These are phyloP conservation scores for Closterium sp. DNA, from an alignment of 139 green algal species.

Conservation along the genomic window DNA sequence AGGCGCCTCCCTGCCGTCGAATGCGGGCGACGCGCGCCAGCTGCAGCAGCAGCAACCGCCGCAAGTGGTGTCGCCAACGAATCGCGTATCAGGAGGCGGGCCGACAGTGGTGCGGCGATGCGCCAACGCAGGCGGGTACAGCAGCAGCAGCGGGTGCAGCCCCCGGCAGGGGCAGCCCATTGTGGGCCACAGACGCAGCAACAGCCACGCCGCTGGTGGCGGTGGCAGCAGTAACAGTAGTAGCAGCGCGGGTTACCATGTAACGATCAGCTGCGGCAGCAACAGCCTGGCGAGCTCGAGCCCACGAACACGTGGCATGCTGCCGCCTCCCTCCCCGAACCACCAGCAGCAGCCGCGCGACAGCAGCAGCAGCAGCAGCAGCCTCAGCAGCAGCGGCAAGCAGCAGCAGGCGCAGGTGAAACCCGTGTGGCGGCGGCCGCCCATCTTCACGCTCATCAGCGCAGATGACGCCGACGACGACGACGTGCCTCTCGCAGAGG, in stretches of 20 bases:
- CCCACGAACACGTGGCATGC: not conserved
- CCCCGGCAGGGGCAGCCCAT: too few species aligned
- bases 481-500: not conserved
- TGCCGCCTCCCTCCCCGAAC: not conserved
- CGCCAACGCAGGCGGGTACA: too few species aligned
- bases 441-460: not conserved
- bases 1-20: not conserved
- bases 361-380: not conserved
- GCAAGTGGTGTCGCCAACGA: too few species aligned
- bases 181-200: not conserved
- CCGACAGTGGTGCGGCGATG: too few species aligned
- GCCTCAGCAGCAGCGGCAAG: not conserved
- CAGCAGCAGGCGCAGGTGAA: not conserved
- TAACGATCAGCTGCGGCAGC: not conserved
- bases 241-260: not conserved
- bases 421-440: not conserved
- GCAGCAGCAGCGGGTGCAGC: too few species aligned
- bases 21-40: too few species aligned
- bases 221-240: not conserved
- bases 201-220: not conserved
- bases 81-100: too few species aligned
- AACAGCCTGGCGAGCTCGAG: not conserved
- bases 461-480: not conserved
- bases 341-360: not conserved
- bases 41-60: too few species aligned